phyloP scores from a whole-genome alignment of 108 stramenopile genomes.

The Pseudonitzschia multistriata region DNA sequence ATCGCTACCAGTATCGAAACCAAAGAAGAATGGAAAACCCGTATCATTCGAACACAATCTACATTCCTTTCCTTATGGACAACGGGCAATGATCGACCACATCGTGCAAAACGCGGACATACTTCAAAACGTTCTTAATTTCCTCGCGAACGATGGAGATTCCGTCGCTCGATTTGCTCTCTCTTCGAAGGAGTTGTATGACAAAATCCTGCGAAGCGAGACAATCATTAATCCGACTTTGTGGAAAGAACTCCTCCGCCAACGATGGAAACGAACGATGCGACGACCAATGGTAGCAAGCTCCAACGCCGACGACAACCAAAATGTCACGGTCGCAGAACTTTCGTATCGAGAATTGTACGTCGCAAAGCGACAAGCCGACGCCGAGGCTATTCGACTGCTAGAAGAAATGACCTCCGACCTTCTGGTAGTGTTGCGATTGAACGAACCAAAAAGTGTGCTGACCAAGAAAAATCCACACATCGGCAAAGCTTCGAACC shows the following conservation, averaged over 20 bases:
- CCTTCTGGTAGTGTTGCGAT: background rate
- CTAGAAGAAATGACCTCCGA: slow-evolving; percentile 15
- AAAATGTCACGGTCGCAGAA: background rate
- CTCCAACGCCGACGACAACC: background rate
- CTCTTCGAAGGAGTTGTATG: slow-evolving; percentile 17
- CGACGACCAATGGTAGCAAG: background rate
- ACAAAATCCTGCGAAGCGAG: slow-evolving; percentile 8
- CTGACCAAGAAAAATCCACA: slow-evolving; percentile 4
- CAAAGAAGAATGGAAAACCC: no score
- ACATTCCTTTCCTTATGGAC: background rate
- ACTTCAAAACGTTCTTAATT: background rate
- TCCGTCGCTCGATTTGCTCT: slow-evolving; percentile 20
- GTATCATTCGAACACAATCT: no score
- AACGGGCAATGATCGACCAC: background rate
- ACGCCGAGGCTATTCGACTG: background rate
- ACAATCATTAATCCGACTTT: background rate
- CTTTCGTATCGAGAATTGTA: slow-evolving; percentile 7
- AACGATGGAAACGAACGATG: slow-evolving; percentile 10
- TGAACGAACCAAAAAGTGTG: slow-evolving; percentile 6
- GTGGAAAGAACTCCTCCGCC: slow-evolving; percentile 18
- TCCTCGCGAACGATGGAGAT: slow-evolving; percentile 25
- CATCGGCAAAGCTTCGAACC: slow-evolving; percentile 27
- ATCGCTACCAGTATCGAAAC: no score
- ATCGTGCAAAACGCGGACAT: background rate
- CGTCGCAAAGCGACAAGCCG: slow-evolving; percentile 1